Base-by-base conservation (phyloP, 805 yeast genomes). In the Debaryomyces prosopidis region DNA sequence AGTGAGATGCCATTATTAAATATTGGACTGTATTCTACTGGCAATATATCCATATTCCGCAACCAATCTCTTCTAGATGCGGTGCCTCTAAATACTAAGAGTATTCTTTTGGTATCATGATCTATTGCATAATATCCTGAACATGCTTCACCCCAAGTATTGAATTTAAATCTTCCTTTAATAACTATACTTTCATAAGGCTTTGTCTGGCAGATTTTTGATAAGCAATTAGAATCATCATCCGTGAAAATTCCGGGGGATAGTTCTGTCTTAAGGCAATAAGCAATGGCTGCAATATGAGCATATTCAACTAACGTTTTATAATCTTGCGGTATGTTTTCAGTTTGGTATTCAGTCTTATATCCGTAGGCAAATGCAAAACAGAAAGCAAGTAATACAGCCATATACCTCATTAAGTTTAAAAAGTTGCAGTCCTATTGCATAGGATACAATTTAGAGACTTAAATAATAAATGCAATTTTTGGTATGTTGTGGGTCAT, bases 81-180 rank as follows among this genome's bases (percentile, higher is more conserved):
- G 0, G 89, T 80, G 4, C 94, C 94, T 63, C 89, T 73, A 52
- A 82, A 83, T 0, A 71, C 78, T 35, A 83, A 59, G 16, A 76
- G 58, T 4, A 86, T 65, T 39, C 75, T 69, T 36, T 70, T 58
- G 16, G 60, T 55, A 2, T 51, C 50, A 48, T 72, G 74, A 57
- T 82, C 86, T 8, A 75, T 65, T 7, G 81, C 79, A 18, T 80
- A 68, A 53, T 64, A 75, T 0, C 87, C 88, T 3, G 82, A 69
- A 0, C 87, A 85, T 1, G 66, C 62, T 12, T 76, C 73, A 17
- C 76, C 73, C 48, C 69, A 55, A 11, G 67, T 65, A 41, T 66
- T 71, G 42, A 75, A 76, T 41, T 66, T 62, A 40, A 77, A 71
- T 1, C 72, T 66, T 27, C 66, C 44, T 16, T 71, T 61, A 1